phyloP scores from a whole-genome alignment of 768 basidiomycete species.

The Mycena olivaceomarginata region DNA sequence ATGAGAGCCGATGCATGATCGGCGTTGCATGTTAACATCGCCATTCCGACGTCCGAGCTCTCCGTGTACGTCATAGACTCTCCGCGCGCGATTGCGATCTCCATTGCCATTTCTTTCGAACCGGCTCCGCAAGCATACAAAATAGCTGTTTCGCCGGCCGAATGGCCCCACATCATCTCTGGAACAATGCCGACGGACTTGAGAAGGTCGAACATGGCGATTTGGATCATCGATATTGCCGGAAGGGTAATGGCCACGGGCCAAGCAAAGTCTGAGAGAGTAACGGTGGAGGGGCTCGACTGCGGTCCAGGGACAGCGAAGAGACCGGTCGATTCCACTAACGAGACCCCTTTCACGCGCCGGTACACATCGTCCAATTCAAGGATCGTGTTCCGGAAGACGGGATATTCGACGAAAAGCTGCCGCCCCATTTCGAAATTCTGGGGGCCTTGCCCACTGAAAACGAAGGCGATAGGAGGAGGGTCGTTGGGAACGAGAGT shows the following conservation, averaged over 20 bases:
- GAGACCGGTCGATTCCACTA: slow-evolving; percentile 52
- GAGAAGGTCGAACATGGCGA: slow-evolving; percentile 47
- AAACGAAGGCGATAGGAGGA: slow-evolving; percentile 53
- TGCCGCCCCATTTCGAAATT: slow-evolving; percentile 56
- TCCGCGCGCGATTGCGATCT: slow-evolving; percentile 56
- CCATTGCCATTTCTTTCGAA: slow-evolving; percentile 51
- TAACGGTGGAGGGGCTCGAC: not conserved
- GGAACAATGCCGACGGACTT: slow-evolving; percentile 48
- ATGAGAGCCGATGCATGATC: not conserved
- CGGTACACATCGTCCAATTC: slow-evolving; percentile 51
- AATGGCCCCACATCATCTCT: slow-evolving; percentile 54
- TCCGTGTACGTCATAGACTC: slow-evolving; percentile 44
- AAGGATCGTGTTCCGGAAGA: slow-evolving; percentile 52
- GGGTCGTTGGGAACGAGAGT: slow-evolving; percentile 12
- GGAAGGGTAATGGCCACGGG: slow-evolving; percentile 49
- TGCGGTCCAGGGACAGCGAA: slow-evolving; percentile 38
- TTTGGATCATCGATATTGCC: slow-evolving; percentile 55
- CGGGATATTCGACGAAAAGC: slow-evolving; percentile 47
- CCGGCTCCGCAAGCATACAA: slow-evolving; percentile 56
- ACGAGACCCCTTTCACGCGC: slow-evolving; percentile 45
- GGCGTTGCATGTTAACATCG: slow-evolving; percentile 49
- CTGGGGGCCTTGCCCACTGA: slow-evolving; percentile 59
- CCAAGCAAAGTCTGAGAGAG: not conserved
- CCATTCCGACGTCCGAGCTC: slow-evolving; percentile 49
- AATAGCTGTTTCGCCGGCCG: slow-evolving; percentile 57